A percentile compares a stretch with the other conserved stretches of the same genome.
These are phyloP conservation scores for Saksenaea vasiformis DNA, from an alignment of 371 early-diverging fungal genomes.

Conservation along the genomic window DNA sequence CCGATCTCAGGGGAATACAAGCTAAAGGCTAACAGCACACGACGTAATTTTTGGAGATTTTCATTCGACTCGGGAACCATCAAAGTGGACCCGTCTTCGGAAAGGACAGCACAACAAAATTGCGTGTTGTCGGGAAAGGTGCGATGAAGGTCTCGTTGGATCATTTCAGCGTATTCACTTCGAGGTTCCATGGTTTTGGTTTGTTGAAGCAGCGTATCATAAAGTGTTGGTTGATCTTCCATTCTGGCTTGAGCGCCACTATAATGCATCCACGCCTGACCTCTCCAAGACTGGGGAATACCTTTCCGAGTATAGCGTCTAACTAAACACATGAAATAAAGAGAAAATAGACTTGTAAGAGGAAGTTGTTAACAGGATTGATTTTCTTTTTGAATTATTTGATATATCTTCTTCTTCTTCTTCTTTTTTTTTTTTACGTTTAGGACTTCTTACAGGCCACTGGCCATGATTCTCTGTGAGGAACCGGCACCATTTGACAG, in stretches of 20 bases:
- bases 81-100: constrained; percentile 28
- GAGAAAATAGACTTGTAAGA: not conserved
- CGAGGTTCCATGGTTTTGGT: constrained; percentile 51
- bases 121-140: constrained; percentile 80
- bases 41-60: constrained; percentile 61
- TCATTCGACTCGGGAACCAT: constrained; percentile 48
- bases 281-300: constrained; percentile 68
- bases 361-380: not conserved
- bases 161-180: constrained; percentile 66
- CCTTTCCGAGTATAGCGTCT: constrained; percentile 78
- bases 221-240: constrained; percentile 60
- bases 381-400: too few relatives aligned
- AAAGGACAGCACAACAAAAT: constrained; percentile 52
- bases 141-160: constrained; percentile 78
- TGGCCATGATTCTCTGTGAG: constrained; percentile 48
- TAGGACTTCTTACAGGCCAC: constrained; percentile 50
- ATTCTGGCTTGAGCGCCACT: constrained; percentile 71
- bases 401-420: too few relatives aligned
- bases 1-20: constrained; percentile 66
- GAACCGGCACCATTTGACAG: constrained; percentile 55
- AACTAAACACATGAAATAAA: constrained; percentile 37
- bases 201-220: constrained; percentile 50
- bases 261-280: constrained; percentile 83
- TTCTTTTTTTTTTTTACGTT: constrained; percentile 43
- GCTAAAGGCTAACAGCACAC: constrained; percentile 74